Conservation (phyloP, 2,329 filamentous ascomycete genomes). For the Cordyceps farinosa region DNA sequence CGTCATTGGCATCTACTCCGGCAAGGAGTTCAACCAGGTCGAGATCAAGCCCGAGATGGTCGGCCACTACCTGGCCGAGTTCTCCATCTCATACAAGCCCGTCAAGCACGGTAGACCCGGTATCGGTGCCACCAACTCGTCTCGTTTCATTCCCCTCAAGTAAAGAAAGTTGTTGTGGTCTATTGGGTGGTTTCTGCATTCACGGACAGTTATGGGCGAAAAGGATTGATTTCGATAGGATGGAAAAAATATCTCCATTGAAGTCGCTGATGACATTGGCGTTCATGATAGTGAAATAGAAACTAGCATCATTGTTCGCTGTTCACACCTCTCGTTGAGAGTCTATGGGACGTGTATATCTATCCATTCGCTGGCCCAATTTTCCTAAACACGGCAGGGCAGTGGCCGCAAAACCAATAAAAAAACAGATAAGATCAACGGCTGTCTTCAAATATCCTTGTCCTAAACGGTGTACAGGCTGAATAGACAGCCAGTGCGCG, state of each 20-base stretch:
- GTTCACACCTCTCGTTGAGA: constrained; percentile 18
- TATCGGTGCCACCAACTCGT: constrained; percentile 99
- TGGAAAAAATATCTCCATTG: constrained; percentile 40
- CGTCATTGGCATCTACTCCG: constrained; percentile 98
- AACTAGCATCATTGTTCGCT: constrained; percentile 38
- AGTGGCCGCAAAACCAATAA: constrained; percentile 20
- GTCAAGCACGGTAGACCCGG: constrained; percentile 99
- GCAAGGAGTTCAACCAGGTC: constrained; percentile 99
- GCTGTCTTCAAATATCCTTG: constrained; percentile 4
- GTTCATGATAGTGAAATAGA: constrained; percentile 44
- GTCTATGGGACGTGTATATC: constrained; percentile 2
- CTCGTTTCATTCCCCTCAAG: constrained; percentile 99
- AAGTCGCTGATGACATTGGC: constrained; percentile 44
- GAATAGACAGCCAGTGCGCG: not conserved
- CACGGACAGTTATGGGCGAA: constrained; percentile 55
- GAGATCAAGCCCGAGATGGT: constrained; percentile 99
- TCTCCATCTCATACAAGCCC: constrained; percentile 99
- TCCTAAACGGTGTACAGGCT: not conserved
- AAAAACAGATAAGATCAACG: constrained; percentile 20
- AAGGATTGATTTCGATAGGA: constrained; percentile 54
- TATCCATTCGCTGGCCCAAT: constrained; percentile 3
- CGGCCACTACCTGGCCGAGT: constrained; percentile 98
- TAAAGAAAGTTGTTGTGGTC: constrained; percentile 62
- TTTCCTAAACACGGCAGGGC: constrained; percentile 6
- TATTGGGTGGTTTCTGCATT: constrained; percentile 54